A percentile compares a stretch with the other conserved stretches of the same genome.
Conservation (phyloP, 2,329 filamentous ascomycete species). For the Gyromitra esculenta region DNA sequence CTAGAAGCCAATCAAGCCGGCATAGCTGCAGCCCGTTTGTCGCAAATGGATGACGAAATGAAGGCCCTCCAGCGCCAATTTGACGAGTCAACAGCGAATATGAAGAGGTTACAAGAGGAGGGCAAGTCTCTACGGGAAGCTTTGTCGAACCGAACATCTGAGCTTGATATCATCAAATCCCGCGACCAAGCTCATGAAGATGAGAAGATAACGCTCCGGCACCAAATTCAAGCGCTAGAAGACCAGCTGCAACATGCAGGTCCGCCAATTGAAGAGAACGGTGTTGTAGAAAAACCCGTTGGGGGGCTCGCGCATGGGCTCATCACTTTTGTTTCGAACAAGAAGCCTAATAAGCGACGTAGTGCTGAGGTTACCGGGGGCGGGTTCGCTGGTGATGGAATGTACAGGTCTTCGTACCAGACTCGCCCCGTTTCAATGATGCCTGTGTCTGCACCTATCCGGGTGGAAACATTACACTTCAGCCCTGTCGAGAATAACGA, state of each 20-base stretch:
- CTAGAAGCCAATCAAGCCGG: slow-evolving; percentile 97
- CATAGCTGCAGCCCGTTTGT: slow-evolving; percentile 88
- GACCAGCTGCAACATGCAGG: slow-evolving; percentile 73
- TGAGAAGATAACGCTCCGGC: slow-evolving; percentile 84
- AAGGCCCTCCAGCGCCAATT: slow-evolving; percentile 87
- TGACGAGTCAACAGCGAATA: slow-evolving; percentile 87
- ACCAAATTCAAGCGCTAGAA: slow-evolving; percentile 88
- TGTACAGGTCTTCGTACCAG: slow-evolving; percentile 91
- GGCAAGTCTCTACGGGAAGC: slow-evolving; percentile 86
- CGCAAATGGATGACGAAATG: slow-evolving; percentile 95
- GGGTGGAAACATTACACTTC: slow-evolving; percentile 78
- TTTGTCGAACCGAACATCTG: slow-evolving; percentile 78
- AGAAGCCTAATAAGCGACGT: slow-evolving; percentile 88
- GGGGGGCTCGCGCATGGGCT: slow-evolving; percentile 71
- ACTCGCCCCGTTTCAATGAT: slow-evolving; percentile 97
- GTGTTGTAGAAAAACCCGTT: slow-evolving; percentile 67
- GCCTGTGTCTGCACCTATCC: slow-evolving; percentile 71
- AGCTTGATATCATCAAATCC: slow-evolving; percentile 81
- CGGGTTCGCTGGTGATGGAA: slow-evolving; percentile 75
- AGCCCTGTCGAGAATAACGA: slow-evolving; percentile 90
- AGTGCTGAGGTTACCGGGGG: slow-evolving; percentile 66
- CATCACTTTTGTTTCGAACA: slow-evolving; percentile 95
- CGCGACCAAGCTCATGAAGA: slow-evolving; percentile 79
- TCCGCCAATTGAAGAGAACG: slow-evolving; percentile 75
- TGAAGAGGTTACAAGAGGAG: slow-evolving; percentile 94